phyloP scores from a whole-genome alignment of 257 asterid species.

The Solanum ossicruentum region DNA sequence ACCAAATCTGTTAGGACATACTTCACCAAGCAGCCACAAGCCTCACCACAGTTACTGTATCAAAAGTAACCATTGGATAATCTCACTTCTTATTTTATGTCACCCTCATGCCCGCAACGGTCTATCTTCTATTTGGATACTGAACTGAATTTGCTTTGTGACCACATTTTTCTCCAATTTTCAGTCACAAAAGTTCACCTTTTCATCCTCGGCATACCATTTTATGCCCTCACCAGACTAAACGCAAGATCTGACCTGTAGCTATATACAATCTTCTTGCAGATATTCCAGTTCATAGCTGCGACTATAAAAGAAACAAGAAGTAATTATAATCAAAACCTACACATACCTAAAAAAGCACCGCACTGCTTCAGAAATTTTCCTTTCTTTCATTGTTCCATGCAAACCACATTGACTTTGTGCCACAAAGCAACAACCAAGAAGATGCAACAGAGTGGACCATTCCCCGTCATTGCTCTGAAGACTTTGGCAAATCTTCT shows the following conservation, averaged over 20 bases:
- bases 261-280: not conserved
- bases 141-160: not conserved
- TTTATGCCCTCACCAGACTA: not conserved
- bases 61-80: not conserved
- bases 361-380: conserved; percentile 66
- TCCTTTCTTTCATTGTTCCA: conserved; percentile 43
- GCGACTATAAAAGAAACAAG: not conserved
- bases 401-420: conserved; percentile 62
- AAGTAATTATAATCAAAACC: not conserved
- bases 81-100: not conserved
- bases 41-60: not conserved
- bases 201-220: not conserved
- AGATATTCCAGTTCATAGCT: not conserved
- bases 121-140: not conserved
- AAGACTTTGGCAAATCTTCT: conserved; percentile 61
- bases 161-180: not conserved
- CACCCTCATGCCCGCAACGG: not conserved
- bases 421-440: conserved; percentile 83
- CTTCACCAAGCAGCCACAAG: not conserved
- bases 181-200: not conserved
- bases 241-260: not conserved
- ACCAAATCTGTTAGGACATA: not conserved
- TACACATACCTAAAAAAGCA: conserved; percentile 72
- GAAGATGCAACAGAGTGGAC: conserved; percentile 65
- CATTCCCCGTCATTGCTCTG: conserved; percentile 51